Base-by-base conservation (phyloP, 495 filamentous ascomycete genomes). In the Talaromyces borbonicus region DNA sequence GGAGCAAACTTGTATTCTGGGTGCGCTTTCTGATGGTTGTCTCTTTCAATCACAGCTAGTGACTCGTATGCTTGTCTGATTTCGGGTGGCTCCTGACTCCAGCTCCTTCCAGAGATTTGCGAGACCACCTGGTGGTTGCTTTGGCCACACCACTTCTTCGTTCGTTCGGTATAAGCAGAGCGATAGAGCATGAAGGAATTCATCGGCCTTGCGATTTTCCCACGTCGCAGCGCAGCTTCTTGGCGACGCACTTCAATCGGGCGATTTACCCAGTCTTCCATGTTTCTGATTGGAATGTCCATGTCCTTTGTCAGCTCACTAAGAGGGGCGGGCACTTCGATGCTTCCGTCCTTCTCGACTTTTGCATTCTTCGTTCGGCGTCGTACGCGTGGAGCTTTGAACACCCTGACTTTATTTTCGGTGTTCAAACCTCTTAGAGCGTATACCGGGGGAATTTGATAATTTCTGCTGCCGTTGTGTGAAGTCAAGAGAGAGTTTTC, bases 181-280 rank as follows among this genome's bases (percentile, higher is more conserved):
- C 93, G 83, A 60, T 98, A 98, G 20, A 98, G 74, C 86, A 98
- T 97, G 72, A 97, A 98, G 1, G 88, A 90, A 57, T 98, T 98
- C 85, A 96, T 97, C 1, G 92, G 92, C 26, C 92, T 72, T 50
- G 90, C 86, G 46, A 98, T 73, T 54, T 88, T 87, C 3, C 85
- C 85, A 23, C 85, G 81, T 55, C 81, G 78, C 49, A 80, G 74
- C 46, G 74, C 74, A 12, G 86, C 79, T 53, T 93, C 84, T 52
- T 71, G 60, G 27, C 66, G 70, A 41, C 92, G 78, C 5, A 67
- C 73, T 35, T 85, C 79, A 2, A 69, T 62, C 7, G 83, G 68
- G 37, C 92, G 73, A 54, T 83, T 79, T 18, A 95, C 90, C 70
- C 82, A 94, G 16, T 64, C 69, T 46, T 87, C 80, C 73, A 96